These are phyloP conservation scores for Pseudogymnoascus sp. DNA, from an alignment of 2,329 filamentous ascomycete species.

Conservation along the genomic window DNA sequence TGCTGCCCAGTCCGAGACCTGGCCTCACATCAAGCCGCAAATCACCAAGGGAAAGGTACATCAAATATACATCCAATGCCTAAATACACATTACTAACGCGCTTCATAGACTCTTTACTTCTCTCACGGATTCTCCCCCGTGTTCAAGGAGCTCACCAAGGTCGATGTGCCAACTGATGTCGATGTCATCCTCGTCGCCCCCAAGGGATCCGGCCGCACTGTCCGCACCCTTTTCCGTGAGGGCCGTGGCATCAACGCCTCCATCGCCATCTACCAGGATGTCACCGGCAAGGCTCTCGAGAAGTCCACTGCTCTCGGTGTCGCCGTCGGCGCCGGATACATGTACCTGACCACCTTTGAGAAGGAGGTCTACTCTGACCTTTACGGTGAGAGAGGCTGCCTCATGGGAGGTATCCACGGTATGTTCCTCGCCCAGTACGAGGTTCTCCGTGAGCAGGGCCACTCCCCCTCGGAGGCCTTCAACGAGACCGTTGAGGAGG, in stretches of 20 bases:
- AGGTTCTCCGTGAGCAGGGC: slow-evolving; percentile 97
- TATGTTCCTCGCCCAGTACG: slow-evolving; percentile 99
- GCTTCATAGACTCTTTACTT: slow-evolving; percentile 88
- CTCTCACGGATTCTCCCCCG: slow-evolving; percentile 99
- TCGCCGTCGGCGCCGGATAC: slow-evolving; percentile 95
- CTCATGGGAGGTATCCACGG: slow-evolving; percentile 99
- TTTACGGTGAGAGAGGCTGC: slow-evolving; percentile 99
- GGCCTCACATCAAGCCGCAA: slow-evolving; percentile 96
- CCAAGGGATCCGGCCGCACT: slow-evolving; percentile 97
- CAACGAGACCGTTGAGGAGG: slow-evolving; percentile 99
- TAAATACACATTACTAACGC: slow-evolving; percentile 12
- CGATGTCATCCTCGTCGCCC: slow-evolving; percentile 98
- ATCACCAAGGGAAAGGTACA: slow-evolving; percentile 95
- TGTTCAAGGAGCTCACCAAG: slow-evolving; percentile 99
- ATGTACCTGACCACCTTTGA: slow-evolving; percentile 99
- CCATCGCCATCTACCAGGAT: slow-evolving; percentile 96
- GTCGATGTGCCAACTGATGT: slow-evolving; percentile 93
- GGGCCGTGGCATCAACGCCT: slow-evolving; percentile 99
- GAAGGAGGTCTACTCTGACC: slow-evolving; percentile 99
- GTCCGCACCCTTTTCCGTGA: slow-evolving; percentile 98
- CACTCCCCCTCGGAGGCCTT: slow-evolving; percentile 97
- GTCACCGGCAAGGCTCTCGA: slow-evolving; percentile 97
- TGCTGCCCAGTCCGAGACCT: slow-evolving; percentile 97
- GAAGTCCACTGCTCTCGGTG: slow-evolving; percentile 93
- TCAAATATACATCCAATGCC: slow-evolving; percentile 7